Evolutionary conservation across 495 filamentous ascomycete species (phyloP).

Genomic region (Choiromyces venosus): DNA sequence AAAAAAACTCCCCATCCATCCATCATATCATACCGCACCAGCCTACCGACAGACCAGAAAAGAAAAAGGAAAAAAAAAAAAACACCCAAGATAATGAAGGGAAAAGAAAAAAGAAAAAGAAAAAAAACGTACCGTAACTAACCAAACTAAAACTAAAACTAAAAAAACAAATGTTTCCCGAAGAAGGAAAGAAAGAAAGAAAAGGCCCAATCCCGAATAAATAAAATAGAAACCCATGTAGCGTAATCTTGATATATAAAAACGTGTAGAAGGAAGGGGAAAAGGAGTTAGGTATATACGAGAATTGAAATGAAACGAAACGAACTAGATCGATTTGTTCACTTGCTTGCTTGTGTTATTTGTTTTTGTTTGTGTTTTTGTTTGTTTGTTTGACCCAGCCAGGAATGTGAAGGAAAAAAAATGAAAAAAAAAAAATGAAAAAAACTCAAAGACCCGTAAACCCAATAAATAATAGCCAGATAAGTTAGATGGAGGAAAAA

Average conservation of each 20-base stretch:
- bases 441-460: background rate
- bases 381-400: background rate
- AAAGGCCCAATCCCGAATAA: background rate
- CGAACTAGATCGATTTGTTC: background rate
- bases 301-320: too few relatives aligned
- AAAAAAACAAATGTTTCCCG: conserved; percentile 3
- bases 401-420: background rate
- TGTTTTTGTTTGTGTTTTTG: too few relatives aligned
- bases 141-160: too few relatives aligned
- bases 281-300: background rate
- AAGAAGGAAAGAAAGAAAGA: background rate
- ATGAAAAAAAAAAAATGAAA: background rate
- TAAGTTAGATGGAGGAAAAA: background rate
- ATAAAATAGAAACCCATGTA: background rate
- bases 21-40: background rate
- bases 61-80: background rate
- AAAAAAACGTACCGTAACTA: background rate
- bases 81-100: background rate
- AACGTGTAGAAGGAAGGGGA: background rate
- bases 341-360: background rate
- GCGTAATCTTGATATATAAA: background rate
- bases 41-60: background rate
- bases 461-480: background rate
- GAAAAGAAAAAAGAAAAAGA: background rate
- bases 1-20: background rate